These are phyloP conservation scores for Dryadomyces quercivorus DNA, from an alignment of 2,329 filamentous ascomycete species.

Conservation along the genomic window DNA sequence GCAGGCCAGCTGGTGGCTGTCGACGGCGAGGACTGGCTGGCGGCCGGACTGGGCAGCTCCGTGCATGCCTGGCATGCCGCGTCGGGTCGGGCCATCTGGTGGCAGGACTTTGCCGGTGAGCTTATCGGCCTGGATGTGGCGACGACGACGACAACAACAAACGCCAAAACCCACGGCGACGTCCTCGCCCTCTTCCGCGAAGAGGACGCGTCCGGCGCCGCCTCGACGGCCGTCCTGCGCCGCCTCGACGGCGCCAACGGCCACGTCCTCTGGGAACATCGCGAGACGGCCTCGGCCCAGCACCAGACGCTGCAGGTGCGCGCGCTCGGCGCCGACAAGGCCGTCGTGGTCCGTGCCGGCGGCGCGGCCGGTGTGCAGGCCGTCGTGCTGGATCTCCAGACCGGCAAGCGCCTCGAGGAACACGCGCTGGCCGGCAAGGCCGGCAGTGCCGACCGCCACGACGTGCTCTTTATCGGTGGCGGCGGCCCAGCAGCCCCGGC, in stretches of 20 bases:
- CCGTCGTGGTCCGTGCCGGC: slow-evolving; percentile 71
- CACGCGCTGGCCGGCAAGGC: slow-evolving; percentile 46
- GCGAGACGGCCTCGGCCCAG: slow-evolving; percentile 43
- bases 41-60: slow-evolving; percentile 57
- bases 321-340: slow-evolving; percentile 52
- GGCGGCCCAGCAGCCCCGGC: slow-evolving; percentile 65
- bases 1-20: slow-evolving; percentile 53
- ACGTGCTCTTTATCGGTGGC: slow-evolving; percentile 63
- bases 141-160: slow-evolving; percentile 44
- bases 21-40: slow-evolving; percentile 66
- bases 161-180: background rate
- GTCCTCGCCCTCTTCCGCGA: slow-evolving; percentile 7
- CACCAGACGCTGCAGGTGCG: slow-evolving; percentile 56
- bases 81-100: slow-evolving; percentile 71
- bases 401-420: slow-evolving; percentile 61
- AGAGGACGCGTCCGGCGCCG: slow-evolving; percentile 28
- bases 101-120: slow-evolving; percentile 42
- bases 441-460: slow-evolving; percentile 49
- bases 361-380: slow-evolving; percentile 67
- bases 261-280: slow-evolving; percentile 65
- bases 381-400: slow-evolving; percentile 57
- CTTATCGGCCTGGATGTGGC: slow-evolving; percentile 64
- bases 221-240: slow-evolving; percentile 39
- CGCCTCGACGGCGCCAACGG: slow-evolving; percentile 64
- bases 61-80: slow-evolving; percentile 76